Evolutionary conservation across 2,329 filamentous ascomycete genomes (phyloP), one percentile per base, ranked within the genome.

Genomic region (Ceratocystis destructans): DNA sequence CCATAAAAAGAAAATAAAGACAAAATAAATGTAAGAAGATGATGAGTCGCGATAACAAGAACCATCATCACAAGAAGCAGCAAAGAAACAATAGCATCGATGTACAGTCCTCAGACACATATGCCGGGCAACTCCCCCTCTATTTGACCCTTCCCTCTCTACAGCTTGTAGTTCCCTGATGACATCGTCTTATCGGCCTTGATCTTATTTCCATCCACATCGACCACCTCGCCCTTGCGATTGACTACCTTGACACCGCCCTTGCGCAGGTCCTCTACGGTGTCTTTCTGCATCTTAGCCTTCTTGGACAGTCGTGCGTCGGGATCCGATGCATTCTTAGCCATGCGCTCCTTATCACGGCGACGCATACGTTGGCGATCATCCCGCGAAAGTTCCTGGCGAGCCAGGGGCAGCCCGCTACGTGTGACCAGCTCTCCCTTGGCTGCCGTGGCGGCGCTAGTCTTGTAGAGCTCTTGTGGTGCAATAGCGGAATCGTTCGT

Each of bases 221-320:
- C 88, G 20, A 87, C 87, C 65, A 96, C 78, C 75, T 92, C 87
- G 64, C 93, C 93, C 79, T 90, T 92, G 77, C 88, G 89, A 69
- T 91, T 92, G 77, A 96, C 94, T 68, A 97, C 83, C 80, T 88
- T 93, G 71, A 96, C 93, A 68, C 89, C 89, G 64, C 89, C 91
- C 81, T 88, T 89, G 79, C 87, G 90, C 73, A 93, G 77, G 67
- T 87, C 83, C 1, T 83, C 83, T 65, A 90, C 74, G 50, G 89
- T 79, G 48, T 78, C 74, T 71, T 79, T 81, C 70, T 78, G 77
- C 67, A 74, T 74, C 37, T 77, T 78, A 20, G 46, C 57, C 64
- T 67, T 68, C 33, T 64, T 69, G 59, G 10, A 72, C 68, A 69
- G 67, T 70, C 62, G 70, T 68, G 44, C 73, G 33, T 73, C 73